Evolutionary conservation across 352 stramenopile genomes (phyloP).

Genomic region (Pythium aristosporum): DNA sequence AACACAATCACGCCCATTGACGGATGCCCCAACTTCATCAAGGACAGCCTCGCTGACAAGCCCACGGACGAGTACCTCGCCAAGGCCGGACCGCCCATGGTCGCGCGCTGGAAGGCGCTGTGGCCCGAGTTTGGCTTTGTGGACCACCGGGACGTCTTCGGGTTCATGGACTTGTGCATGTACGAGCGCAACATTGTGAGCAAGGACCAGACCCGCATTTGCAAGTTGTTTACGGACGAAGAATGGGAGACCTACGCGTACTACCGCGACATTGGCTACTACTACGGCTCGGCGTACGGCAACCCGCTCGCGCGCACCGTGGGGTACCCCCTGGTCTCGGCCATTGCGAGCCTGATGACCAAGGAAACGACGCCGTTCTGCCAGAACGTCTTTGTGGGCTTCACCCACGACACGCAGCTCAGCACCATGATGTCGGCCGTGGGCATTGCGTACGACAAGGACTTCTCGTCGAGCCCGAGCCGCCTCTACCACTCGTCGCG

Average conservation of each 20-base stretch:
- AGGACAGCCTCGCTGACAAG: constrained; percentile 29
- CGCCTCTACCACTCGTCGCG: constrained; percentile 51
- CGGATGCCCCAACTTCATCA: constrained; percentile 46
- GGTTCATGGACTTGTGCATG: constrained; percentile 59
- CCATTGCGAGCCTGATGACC: constrained; percentile 41
- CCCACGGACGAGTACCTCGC: constrained; percentile 11
- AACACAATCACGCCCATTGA: constrained; percentile 59
- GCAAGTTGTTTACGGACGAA: constrained; percentile 49
- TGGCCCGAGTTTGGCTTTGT: constrained; percentile 43
- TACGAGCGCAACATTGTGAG: constrained; percentile 52
- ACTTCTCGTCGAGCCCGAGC: constrained; percentile 35
- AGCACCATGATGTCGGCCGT: constrained; percentile 45
- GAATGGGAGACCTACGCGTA: constrained; percentile 56
- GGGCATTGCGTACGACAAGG: constrained; percentile 43
- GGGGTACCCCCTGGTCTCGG: constrained; percentile 42
- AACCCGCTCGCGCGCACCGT: constrained; percentile 42
- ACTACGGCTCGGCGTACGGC: constrained; percentile 50
- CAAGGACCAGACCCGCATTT: constrained; percentile 44
- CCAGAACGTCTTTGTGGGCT: constrained; percentile 53
- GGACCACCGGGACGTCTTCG: constrained; percentile 30
- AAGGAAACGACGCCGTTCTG: constrained; percentile 44
- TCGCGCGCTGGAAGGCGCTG: constrained; percentile 34
- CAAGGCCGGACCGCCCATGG: constrained; percentile 9
- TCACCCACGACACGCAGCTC: constrained; percentile 60
- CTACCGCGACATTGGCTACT: constrained; percentile 55